These are phyloP conservation scores for Xerophyta viscosa DNA, from an alignment of 106 monocot genomes.

Conservation along the genomic window DNA sequence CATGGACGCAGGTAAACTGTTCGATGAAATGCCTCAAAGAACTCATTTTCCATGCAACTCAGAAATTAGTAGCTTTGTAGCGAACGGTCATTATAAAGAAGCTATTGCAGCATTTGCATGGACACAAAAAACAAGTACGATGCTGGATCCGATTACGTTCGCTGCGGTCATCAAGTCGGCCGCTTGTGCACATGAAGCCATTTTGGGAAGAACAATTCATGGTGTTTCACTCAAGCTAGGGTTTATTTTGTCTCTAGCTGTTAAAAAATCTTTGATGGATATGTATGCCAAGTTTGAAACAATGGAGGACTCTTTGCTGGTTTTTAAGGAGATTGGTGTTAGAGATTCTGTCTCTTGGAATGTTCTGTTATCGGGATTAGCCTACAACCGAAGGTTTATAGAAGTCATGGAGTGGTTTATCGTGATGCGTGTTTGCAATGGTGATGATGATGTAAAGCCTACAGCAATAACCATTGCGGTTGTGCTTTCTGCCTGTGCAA, in stretches of 20 bases:
- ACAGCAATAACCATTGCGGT: constrained; percentile 38
- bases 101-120: constrained; percentile 15
- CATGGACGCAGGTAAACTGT: constrained; percentile 3
- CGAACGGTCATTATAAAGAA: constrained; percentile 4
- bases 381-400: constrained; percentile 15
- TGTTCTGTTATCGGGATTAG: constrained; percentile 37
- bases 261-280: constrained; percentile 50
- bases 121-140: constrained; percentile 5
- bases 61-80: constrained; percentile 8
- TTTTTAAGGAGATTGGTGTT: constrained; percentile 24
- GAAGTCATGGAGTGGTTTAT: constrained; percentile 23
- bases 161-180: constrained; percentile 42
- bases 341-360: constrained; percentile 58
- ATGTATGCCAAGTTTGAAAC: constrained; percentile 33
- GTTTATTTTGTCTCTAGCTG: neutral
- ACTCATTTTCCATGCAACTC: constrained; percentile 21
- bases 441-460: constrained; percentile 16
- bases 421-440: constrained; percentile 21
- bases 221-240: constrained; percentile 28
- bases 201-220: constrained; percentile 32
- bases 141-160: constrained; percentile 31
- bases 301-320: constrained; percentile 19
- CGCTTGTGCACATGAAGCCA: neutral
- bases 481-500: constrained; percentile 41
- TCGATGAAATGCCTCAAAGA: constrained; percentile 22